Evolutionary conservation across 2,329 filamentous ascomycete species (phyloP), one percentile per base, ranked within the genome.

Genomic region (Aspergillus brunneoviolaceus): DNA sequence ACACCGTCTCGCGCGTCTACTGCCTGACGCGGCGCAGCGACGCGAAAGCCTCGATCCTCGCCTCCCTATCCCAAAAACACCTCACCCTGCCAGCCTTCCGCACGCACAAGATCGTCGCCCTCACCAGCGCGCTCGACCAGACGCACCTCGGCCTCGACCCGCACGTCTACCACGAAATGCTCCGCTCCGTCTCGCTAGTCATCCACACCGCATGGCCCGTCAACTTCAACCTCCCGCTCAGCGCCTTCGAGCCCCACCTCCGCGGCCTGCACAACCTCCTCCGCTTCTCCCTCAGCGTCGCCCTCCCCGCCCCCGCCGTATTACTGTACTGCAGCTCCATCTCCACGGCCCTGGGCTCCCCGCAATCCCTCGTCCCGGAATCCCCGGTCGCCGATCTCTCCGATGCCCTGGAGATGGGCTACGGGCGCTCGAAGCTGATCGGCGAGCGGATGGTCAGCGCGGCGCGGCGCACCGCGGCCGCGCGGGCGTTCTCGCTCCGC

Each of bases 201-300:
- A 77, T 84, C 51, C 82, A 85, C 66, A 74, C 81, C 2, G 82
- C 82, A 16, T 85, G 83, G 83, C 79, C 81, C 1, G 83, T 85
- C 55, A 84, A 85, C 66, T 84, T 85, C 72, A 79, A 80, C 47
- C 74, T 84, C 58, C 79, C 79, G 1, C 72, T 85, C 1, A 63
- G 70, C 23, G 79, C 75, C 63, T 84, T 84, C 63, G 77, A 76
- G 33, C 76, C 78, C 42, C 80, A 83, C 64, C 80, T 77, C 51
- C 59, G 63, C 51, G 76, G 80, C 2, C 69, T 84, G 3, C 69
- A 72, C 52, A 77, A 82, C 58, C 74, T 85, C 0, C 69, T 84
- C 49, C 68, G 77, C 51, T 75, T 84, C 35, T 79, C 80, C 0
- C 68, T 82, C 5, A 72, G 69, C 0, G 75, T 75, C 1, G 64